phyloP scores from a whole-genome alignment of 2,329 filamentous ascomycete genomes.

The Chaetomium strumarium region DNA sequence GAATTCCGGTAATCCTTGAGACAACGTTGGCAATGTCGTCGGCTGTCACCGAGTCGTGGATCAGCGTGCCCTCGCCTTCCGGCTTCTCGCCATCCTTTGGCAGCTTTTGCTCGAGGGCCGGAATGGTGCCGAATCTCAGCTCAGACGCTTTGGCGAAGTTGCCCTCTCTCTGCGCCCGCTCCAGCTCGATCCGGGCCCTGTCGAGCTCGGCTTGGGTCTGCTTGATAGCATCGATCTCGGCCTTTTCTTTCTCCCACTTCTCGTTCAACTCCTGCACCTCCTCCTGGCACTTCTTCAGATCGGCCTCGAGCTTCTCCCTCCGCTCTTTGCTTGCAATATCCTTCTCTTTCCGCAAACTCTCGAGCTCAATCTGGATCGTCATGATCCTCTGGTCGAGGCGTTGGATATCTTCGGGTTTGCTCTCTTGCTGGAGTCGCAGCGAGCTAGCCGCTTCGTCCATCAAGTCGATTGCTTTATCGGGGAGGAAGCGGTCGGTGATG shows the following conservation, averaged over 20 bases:
- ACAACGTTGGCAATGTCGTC: constrained; percentile 94
- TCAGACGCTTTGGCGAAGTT: constrained; percentile 90
- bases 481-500: constrained; percentile 90
- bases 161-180: constrained; percentile 78
- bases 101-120: constrained; percentile 69
- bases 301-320: constrained; percentile 74
- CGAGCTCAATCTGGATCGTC: constrained; percentile 94
- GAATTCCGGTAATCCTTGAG: constrained; percentile 85
- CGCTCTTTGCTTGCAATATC: constrained; percentile 85
- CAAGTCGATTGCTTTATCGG: constrained; percentile 94
- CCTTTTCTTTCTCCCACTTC: constrained; percentile 85
- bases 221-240: constrained; percentile 82
- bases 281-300: constrained; percentile 69
- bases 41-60: constrained; percentile 91
- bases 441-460: constrained; percentile 94
- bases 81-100: constrained; percentile 61
- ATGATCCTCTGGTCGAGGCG: constrained; percentile 90
- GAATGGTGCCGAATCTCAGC: constrained; percentile 82
- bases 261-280: constrained; percentile 69
- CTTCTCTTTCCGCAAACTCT: constrained; percentile 89
- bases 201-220: constrained; percentile 84
- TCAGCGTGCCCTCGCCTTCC: constrained; percentile 50
- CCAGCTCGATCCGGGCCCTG: constrained; percentile 74
- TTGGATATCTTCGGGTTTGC: constrained; percentile 91
- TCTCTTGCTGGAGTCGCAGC: constrained; percentile 87